Conservation (phyloP, 768 basidiomycete genomes). For the Boletus sp. region DNA sequence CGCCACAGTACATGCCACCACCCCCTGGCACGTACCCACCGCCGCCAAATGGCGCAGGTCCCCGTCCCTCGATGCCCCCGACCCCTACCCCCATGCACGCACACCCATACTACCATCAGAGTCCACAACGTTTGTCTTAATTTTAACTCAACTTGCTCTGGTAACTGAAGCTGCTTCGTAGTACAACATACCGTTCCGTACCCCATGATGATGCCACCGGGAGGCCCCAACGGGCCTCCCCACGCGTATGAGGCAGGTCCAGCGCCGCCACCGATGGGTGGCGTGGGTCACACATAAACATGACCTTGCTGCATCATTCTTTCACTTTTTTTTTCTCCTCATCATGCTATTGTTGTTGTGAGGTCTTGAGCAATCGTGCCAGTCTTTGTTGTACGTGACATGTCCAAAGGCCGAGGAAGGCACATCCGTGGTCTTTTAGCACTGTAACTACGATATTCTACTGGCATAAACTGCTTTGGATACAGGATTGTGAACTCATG, state of each 20-base stretch:
- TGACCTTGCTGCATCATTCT: constrained; percentile 11
- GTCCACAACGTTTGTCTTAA: constrained; percentile 68
- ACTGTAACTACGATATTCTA: constrained; percentile 27
- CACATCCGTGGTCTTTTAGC: constrained; percentile 12
- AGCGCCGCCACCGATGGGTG: constrained; percentile 74
- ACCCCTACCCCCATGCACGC: constrained; percentile 86
- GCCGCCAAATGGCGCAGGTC: constrained; percentile 73
- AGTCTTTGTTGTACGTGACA: constrained; percentile 30
- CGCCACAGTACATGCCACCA: constrained; percentile 76
- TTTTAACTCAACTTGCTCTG: constrained; percentile 13
- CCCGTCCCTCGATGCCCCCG: constrained; percentile 87
- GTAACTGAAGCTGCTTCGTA: constrained; percentile 36
- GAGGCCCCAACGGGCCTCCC: constrained; percentile 58
- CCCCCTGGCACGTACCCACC: constrained; percentile 75
- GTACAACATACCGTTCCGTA: constrained; percentile 86
- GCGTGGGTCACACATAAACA: constrained; percentile 55
- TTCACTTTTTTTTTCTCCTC: constrained; percentile 8
- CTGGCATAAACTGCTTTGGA: constrained; percentile 30
- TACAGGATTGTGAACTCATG: constrained; percentile 2
- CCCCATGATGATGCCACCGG: constrained; percentile 86
- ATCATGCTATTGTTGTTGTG: constrained; percentile 26
- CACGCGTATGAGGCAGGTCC: constrained; percentile 72
- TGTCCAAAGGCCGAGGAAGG: constrained; percentile 6
- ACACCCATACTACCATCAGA: constrained; percentile 86
- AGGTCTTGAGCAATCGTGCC: constrained; percentile 22